A percentile compares a stretch with the other conserved stretches of the same genome.
These are phyloP conservation scores for Cronartium ribicola DNA, from an alignment of 1,284 basidiomycete species.

Conservation along the genomic window DNA sequence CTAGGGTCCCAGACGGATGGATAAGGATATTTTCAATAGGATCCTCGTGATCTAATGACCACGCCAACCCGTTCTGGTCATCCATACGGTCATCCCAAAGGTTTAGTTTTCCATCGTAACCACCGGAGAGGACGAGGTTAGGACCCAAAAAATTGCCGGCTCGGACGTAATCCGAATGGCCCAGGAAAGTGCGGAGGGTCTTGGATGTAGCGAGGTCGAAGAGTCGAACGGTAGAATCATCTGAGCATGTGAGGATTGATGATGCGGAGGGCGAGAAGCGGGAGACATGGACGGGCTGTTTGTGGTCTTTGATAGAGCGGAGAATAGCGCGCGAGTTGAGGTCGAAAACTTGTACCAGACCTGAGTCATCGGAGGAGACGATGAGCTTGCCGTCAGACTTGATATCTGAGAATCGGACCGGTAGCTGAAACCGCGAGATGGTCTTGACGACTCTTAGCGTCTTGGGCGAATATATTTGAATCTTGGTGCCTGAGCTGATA, in stretches of 20 bases:
- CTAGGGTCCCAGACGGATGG: conserved; percentile 83
- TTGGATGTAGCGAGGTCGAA: conserved; percentile 94
- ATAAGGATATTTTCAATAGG: conserved; percentile 94
- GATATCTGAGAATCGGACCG: conserved; percentile 80
- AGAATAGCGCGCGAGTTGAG: conserved; percentile 89
- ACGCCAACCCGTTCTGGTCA: conserved; percentile 49
- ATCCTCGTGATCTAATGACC: conserved; percentile 49
- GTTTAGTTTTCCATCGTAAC: conserved; percentile 87
- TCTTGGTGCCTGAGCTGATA: conserved; percentile 85
- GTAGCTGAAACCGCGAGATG: conserved; percentile 92
- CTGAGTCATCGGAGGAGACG: conserved; percentile 90
- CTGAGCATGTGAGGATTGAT: conserved; percentile 87
- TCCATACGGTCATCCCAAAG: conserved; percentile 72
- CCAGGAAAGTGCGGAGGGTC: conserved; percentile 69
- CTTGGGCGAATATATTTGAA: conserved; percentile 91
- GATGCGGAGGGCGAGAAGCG: conserved; percentile 78
- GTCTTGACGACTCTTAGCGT: conserved; percentile 95
- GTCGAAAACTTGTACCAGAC: conserved; percentile 92
- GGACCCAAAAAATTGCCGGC: conserved; percentile 80
- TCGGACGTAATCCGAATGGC: conserved; percentile 92
- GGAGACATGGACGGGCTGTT: conserved; percentile 89
- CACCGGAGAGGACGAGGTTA: conserved; percentile 80
- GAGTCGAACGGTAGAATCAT: conserved; percentile 86
- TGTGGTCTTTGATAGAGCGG: conserved; percentile 83
- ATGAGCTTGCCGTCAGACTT: conserved; percentile 89